phyloP scores from a whole-genome alignment of 2,329 filamentous ascomycete species.

The Monosporascus sp. region DNA sequence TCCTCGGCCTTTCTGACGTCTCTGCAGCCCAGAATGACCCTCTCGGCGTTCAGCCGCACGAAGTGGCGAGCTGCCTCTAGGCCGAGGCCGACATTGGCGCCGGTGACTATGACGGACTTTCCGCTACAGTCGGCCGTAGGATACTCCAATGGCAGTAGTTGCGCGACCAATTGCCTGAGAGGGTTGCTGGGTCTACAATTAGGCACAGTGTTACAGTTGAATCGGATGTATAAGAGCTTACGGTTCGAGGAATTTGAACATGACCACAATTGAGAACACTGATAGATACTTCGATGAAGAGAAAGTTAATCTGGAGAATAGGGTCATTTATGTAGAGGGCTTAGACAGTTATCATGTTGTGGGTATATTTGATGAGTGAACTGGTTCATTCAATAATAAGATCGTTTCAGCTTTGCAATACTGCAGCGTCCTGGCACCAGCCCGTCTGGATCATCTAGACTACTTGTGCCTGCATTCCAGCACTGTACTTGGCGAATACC shows the following conservation, averaged over 20 bases:
- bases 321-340: neutral
- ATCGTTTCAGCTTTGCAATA: neutral
- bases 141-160: neutral
- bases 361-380: too few relatives aligned
- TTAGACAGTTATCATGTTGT: too few relatives aligned
- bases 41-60: constrained; percentile 31
- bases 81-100: constrained; percentile 38
- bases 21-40: constrained; percentile 39
- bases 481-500: too few relatives aligned
- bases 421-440: neutral
- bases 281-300: too few relatives aligned
- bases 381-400: neutral
- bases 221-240: neutral
- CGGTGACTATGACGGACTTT: constrained; percentile 36
- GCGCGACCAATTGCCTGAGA: neutral
- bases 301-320: neutral
- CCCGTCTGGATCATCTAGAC: neutral
- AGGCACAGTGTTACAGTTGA: neutral
- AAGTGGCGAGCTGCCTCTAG: constrained; percentile 38
- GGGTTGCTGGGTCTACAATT: neutral
- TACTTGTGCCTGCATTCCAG: neutral
- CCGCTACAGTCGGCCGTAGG: constrained; percentile 23
- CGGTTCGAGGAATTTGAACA: neutral
- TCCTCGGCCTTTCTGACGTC: constrained; percentile 33
- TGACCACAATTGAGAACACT: neutral